A percentile compares a stretch with the other conserved stretches of the same genome.
phyloP scores from a whole-genome alignment of 2,329 filamentous ascomycete species.

The Trichoderma sp. region DNA sequence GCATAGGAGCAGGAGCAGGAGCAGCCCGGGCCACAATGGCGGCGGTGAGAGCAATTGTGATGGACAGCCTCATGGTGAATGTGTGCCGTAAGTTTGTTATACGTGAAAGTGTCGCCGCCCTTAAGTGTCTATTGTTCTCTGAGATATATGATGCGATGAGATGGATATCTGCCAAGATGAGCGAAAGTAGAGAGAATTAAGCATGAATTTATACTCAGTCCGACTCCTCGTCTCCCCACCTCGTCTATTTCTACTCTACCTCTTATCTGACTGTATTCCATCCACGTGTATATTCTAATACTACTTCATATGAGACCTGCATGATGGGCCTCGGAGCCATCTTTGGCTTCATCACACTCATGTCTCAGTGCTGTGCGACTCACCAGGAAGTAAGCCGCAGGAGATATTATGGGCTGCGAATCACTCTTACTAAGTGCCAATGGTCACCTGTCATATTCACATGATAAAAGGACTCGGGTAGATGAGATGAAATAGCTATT shows the following conservation, averaged over 20 bases:
- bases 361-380: slow-evolving; percentile 19
- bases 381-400: slow-evolving; percentile 19
- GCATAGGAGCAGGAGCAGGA: slow-evolving; percentile 34
- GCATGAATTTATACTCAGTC: neutral
- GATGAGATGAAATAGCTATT: neutral
- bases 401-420: neutral
- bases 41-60: slow-evolving; percentile 36
- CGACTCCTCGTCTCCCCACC: neutral
- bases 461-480: neutral
- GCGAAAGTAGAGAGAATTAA: neutral
- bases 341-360: slow-evolving; percentile 14
- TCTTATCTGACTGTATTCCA: neutral
- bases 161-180: neutral
- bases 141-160: neutral
- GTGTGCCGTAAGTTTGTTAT: neutral
- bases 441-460: neutral
- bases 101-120: neutral
- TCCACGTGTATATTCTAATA: neutral
- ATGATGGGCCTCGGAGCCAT: slow-evolving; percentile 27
- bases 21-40: slow-evolving; percentile 38
- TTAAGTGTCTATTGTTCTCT: neutral
- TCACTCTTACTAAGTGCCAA: neutral
- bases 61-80: slow-evolving; percentile 40
- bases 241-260: neutral
- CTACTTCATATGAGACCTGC: neutral